A percentile compares a stretch with the other conserved stretches of the same genome.
Conservation (phyloP, 768 basidiomycete species). For the Boletus subparvulus region DNA sequence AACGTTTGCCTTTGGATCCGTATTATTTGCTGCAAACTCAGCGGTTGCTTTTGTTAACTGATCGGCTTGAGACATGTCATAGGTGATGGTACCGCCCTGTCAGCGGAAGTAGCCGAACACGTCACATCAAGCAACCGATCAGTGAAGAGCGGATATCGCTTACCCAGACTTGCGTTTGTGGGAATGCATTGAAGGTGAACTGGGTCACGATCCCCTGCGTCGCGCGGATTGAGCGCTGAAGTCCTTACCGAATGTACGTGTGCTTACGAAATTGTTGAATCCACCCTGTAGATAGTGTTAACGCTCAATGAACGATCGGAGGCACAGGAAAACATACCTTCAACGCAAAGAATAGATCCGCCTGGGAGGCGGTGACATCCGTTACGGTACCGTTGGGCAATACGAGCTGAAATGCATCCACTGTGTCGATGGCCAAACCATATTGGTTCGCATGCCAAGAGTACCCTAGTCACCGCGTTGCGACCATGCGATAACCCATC, state of each 20-base stretch:
- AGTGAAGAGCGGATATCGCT: slow-evolving; percentile 4
- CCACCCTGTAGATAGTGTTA: slow-evolving; percentile 46
- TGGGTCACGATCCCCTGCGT: slow-evolving; percentile 56
- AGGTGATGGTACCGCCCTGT: slow-evolving; percentile 50
- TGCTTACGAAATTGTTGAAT: slow-evolving; percentile 57
- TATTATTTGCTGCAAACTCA: slow-evolving; percentile 20
- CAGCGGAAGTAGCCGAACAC: slow-evolving; percentile 1
- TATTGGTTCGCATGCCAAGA: slow-evolving; percentile 64
- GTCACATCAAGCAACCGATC: background rate
- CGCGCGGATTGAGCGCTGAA: slow-evolving; percentile 36
- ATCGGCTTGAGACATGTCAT: slow-evolving; percentile 15
- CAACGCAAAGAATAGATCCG: slow-evolving; percentile 46
- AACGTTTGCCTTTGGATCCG: slow-evolving; percentile 32
- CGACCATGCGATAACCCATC: slow-evolving; percentile 6
- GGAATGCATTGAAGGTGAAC: slow-evolving; percentile 51
- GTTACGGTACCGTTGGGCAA: slow-evolving; percentile 51
- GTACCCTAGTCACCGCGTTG: slow-evolving; percentile 44
- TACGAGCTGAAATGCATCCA: slow-evolving; percentile 58
- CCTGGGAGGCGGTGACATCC: slow-evolving; percentile 33
- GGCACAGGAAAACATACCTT: slow-evolving; percentile 33
- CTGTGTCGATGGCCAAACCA: slow-evolving; percentile 56
- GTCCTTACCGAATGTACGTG: background rate
- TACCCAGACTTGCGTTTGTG: slow-evolving; percentile 27
- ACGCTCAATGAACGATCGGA: background rate
- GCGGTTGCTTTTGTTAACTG: slow-evolving; percentile 26